Base-by-base conservation (phyloP, 140 eudicot species). In the Senecio squalidus region DNA sequence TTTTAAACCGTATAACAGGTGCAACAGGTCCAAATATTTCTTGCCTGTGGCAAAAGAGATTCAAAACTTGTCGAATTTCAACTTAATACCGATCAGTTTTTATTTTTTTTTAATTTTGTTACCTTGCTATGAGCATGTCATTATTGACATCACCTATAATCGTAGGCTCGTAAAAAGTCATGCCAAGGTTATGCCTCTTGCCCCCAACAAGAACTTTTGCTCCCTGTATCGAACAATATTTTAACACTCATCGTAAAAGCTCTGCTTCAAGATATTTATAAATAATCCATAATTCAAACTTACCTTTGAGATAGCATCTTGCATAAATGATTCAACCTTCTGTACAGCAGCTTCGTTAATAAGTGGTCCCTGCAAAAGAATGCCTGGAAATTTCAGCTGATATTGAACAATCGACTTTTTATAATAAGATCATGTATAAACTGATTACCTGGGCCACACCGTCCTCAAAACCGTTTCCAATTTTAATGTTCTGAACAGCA, bases 1-100 rank as follows among this genome's bases (percentile, higher is more conserved):
- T 92, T 72, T 82, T 92, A 70, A 92, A 92, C 47, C 77, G 74
- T 76, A 81, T 49, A 58, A 92, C 72, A 14, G 98, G 93, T 57
- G 95, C 93, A 68, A 92, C 95, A 23, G 96, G 96, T 66, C 98
- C 98, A 79, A 92, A 92, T 57, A 87, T 82, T 75, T 92, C 95
- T 74, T 92, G 86, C 67, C 93, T 86, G 84, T 41, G 50, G 44
- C 21, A 24, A 24, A 5, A 68, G 34, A 33, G 7, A 31, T 30
- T 15, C 4, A 27, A 5, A 15, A 26, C 21, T 31, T 34, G 13
- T 31, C 38, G 3, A 31, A 3, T 31, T 0, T 16, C 10, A 40
- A 50, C 24, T 50, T 8, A 4, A 55, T n/a, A 26, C 10, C 9
- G 20, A 1, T 25, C 26, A 25, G 23, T 5, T 1, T 5, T 43